Percentiles rank a stretch among this genome's conserved stretches.
These are phyloP conservation scores for Breviolum minutum DNA, from an alignment of 73 alveolate genomes.

Conservation along the genomic window DNA sequence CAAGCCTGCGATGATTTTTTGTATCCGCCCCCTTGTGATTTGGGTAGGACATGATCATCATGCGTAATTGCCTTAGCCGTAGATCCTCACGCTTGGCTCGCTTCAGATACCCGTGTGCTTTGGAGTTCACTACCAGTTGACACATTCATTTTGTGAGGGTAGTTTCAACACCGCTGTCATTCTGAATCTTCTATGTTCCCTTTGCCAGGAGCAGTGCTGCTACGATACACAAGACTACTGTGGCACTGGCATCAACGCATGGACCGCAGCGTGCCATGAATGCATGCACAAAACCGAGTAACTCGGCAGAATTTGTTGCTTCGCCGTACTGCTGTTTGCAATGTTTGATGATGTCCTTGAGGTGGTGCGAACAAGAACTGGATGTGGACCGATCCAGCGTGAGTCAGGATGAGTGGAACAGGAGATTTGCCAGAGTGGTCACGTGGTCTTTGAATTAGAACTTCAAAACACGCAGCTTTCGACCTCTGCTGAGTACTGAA, in stretches of 20 bases:
- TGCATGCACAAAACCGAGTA: not conserved
- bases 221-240: not conserved
- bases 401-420: constrained; percentile 28
- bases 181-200: no score
- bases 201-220: constrained; percentile 36
- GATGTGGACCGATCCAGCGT: not conserved
- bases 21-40: no score
- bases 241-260: constrained; percentile 14
- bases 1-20: no score
- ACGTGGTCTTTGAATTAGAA: no score
- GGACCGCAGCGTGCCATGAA: constrained; percentile 18
- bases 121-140: no score
- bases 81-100: no score
- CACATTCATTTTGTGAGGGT: no score
- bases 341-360: not conserved
- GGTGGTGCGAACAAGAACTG: constrained; percentile 8
- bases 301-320: constrained; percentile 1
- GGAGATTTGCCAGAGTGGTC: not conserved
- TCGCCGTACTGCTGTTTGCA: not conserved
- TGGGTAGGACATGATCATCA: no score
- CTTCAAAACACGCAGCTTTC: not conserved
- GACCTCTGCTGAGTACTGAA: no score
- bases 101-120: no score
- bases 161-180: no score
- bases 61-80: no score